Evolutionary conservation across 2,329 filamentous ascomycete species (phyloP).

Genomic region (Acephala macrosclerotiorum): DNA sequence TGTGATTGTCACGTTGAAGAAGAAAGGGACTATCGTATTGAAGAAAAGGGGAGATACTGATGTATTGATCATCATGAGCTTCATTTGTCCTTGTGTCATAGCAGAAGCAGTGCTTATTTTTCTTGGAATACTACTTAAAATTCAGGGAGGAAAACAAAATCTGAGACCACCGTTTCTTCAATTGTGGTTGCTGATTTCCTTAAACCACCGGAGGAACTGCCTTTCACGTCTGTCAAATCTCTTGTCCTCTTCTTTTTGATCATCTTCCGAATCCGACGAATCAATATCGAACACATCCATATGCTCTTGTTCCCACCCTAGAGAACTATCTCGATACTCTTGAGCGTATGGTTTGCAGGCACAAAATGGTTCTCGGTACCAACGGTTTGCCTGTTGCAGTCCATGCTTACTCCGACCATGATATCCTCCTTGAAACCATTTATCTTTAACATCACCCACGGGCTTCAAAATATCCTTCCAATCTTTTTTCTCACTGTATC

Average conservation of each 20-base stretch:
- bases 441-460: neutral
- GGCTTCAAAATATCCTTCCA: neutral
- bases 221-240: neutral
- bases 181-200: slow-evolving; percentile 9
- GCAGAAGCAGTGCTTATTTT: no score
- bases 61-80: neutral
- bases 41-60: neutral
- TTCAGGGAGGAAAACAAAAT: neutral
- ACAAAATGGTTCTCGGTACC: slow-evolving; percentile 19
- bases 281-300: slow-evolving; percentile 18
- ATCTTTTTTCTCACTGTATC: neutral
- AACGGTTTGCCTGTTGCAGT: slow-evolving; percentile 9
- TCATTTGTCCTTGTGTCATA: no score
- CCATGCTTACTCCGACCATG: slow-evolving; percentile 12
- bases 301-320: slow-evolving; percentile 13
- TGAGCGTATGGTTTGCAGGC: slow-evolving; percentile 11
- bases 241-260: slow-evolving; percentile 1
- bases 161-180: neutral
- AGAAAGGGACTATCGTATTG: neutral
- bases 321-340: neutral
- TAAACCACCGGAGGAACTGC: slow-evolving; percentile 14
- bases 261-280: slow-evolving; percentile 22
- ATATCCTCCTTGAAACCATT: slow-evolving; percentile 12
- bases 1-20: no score
- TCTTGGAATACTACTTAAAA: no score